A percentile compares a stretch with the other conserved stretches of the same genome.
Conservation (phyloP, 192 early-diverging fungal species). For the Gaertneriomyces semiglobifer region DNA sequence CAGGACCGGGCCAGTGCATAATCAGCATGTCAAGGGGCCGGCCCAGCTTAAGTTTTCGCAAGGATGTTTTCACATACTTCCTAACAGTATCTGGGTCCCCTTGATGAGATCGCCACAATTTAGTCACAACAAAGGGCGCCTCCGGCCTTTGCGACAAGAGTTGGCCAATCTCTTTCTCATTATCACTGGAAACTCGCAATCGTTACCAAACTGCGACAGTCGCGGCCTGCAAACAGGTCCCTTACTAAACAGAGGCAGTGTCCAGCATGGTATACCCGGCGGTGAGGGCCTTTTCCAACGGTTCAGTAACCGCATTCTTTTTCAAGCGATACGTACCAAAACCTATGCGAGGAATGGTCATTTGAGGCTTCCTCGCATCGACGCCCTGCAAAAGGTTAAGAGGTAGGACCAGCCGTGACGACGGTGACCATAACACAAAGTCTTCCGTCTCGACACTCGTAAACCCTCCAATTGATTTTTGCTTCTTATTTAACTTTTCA, state of each 20-base stretch:
- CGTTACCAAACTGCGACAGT: neutral
- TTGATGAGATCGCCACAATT: slow-evolving; percentile 66
- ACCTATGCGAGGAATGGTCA: slow-evolving; percentile 36
- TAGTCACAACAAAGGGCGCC: slow-evolving; percentile 61
- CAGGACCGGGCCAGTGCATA: slow-evolving; percentile 18
- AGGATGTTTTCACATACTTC: slow-evolving; percentile 47
- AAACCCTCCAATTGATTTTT: no score
- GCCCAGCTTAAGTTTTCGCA: slow-evolving; percentile 45
- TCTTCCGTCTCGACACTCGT: no score
- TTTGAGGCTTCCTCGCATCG: no score
- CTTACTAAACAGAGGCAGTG: slow-evolving; percentile 41
- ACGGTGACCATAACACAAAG: no score
- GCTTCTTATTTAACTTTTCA: no score
- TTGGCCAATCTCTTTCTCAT: slow-evolving; percentile 25
- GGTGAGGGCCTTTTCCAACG: slow-evolving; percentile 23
- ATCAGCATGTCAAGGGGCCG: slow-evolving; percentile 63
- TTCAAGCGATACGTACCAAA: slow-evolving; percentile 37
- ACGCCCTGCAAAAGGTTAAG: no score
- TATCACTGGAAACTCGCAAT: slow-evolving; percentile 10
- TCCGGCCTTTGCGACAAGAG: slow-evolving; percentile 12
- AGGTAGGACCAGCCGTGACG: no score
- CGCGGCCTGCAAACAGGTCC: slow-evolving; percentile 8
- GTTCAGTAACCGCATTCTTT: slow-evolving; percentile 25
- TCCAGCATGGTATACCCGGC: slow-evolving; percentile 45
- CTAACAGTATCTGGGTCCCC: slow-evolving; percentile 42